Evolutionary conservation across 495 filamentous ascomycete species (phyloP).

Genomic region (Talaromyces wortmannii): DNA sequence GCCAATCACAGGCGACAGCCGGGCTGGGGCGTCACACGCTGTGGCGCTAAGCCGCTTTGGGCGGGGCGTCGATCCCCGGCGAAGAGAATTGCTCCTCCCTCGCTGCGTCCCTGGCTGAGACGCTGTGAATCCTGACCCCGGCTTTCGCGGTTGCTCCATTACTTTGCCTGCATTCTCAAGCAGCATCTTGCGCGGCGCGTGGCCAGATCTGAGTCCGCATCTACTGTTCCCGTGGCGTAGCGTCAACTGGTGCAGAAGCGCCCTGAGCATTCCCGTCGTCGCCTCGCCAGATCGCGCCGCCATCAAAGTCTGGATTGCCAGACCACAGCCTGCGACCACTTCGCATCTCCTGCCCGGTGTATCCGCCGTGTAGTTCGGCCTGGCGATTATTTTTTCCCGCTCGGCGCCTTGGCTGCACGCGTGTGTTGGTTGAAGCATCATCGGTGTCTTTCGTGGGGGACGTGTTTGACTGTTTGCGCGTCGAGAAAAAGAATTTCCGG

Average conservation of each 20-base stretch:
- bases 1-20: neutral
- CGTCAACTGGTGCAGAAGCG: slow-evolving; percentile 3
- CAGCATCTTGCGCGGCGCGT: neutral
- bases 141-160: neutral
- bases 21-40: slow-evolving; percentile 1
- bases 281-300: neutral
- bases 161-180: neutral
- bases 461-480: slow-evolving; percentile 5
- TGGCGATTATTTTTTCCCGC: neutral
- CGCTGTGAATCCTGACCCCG: neutral
- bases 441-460: neutral
- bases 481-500: slow-evolving; percentile 2
- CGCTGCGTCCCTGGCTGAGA: slow-evolving; percentile 1
- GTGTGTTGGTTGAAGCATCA: neutral
- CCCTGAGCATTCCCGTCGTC: slow-evolving; percentile 1
- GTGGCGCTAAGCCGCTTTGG: slow-evolving; percentile 1
- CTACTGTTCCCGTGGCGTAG: slow-evolving; percentile 2
- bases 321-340: neutral
- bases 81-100: slow-evolving; percentile 5
- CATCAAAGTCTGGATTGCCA: neutral
- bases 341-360: neutral
- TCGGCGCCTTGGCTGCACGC: neutral
- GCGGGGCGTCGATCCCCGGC: neutral
- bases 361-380: neutral
- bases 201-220: neutral